A percentile compares a stretch with the other conserved stretches of the same genome.
These are phyloP conservation scores for Pinus taeda DNA, from an alignment of 75 land plant species.

Conservation along the genomic window DNA sequence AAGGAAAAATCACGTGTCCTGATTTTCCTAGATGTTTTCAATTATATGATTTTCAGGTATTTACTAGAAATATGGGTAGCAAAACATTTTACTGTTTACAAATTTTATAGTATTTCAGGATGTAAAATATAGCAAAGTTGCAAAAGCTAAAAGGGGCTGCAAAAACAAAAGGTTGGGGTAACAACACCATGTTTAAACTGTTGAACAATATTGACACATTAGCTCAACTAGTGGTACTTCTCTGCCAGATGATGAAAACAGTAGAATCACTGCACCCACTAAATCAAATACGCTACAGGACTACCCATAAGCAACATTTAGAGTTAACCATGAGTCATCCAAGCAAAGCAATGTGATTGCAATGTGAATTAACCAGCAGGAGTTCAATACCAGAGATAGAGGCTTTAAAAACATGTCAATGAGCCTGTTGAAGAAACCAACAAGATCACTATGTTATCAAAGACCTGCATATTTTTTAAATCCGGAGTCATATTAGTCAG, in stretches of 20 bases:
- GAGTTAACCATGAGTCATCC: background rate
- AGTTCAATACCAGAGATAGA: background rate
- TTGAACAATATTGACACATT: background rate
- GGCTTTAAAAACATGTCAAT: slow-evolving; percentile 2
- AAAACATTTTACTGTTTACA: too few species aligned
- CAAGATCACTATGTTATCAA: slow-evolving; percentile 10
- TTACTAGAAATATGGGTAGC: too few species aligned
- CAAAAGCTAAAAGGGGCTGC: too few species aligned
- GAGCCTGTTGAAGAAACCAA: slow-evolving; percentile 9
- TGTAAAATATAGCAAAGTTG: too few species aligned
- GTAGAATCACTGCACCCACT: background rate
- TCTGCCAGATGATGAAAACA: background rate
- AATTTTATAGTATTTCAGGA: too few species aligned
- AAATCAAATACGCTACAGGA: background rate
- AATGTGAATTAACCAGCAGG: background rate
- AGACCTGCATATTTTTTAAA: slow-evolving; percentile 10
- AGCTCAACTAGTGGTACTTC: background rate
- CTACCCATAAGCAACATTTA: background rate
- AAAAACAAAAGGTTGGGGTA: too few species aligned
- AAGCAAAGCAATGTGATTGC: background rate
- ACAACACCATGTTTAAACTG: too few species aligned
- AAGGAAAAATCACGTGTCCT: too few species aligned
- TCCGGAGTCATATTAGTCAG: background rate
- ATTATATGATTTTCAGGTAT: too few species aligned
- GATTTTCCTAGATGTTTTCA: too few species aligned